These are phyloP conservation scores for Singerocomus inundabilis DNA, from an alignment of 1,284 basidiomycete species.

Conservation along the genomic window DNA sequence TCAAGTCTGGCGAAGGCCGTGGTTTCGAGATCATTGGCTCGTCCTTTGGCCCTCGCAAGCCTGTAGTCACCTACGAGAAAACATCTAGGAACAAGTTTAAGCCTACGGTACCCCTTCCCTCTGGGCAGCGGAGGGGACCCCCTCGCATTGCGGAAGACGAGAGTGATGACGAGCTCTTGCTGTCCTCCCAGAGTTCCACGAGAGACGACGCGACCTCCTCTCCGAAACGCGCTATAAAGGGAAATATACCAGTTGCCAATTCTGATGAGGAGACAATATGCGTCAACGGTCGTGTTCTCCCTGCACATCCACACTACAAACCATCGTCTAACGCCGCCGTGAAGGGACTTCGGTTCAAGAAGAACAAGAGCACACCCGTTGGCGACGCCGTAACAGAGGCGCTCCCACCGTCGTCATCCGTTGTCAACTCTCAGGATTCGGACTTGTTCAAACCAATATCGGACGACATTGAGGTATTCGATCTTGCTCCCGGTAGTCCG, in stretches of 20 bases:
- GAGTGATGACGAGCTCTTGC: slow-evolving; percentile 33
- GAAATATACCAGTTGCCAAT: not conserved
- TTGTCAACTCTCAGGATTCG: slow-evolving; percentile 26
- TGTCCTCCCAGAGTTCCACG: slow-evolving; percentile 29
- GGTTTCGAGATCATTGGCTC: slow-evolving; percentile 28
- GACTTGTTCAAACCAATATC: slow-evolving; percentile 18
- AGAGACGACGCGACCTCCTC: slow-evolving; percentile 10
- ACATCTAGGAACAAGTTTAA: slow-evolving; percentile 16
- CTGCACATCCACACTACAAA: slow-evolving; percentile 26
- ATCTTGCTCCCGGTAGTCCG: not conserved
- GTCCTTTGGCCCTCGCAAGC: slow-evolving; percentile 17
- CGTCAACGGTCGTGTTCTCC: slow-evolving; percentile 17
- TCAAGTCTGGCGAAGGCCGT: slow-evolving; percentile 32
- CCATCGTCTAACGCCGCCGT: slow-evolving; percentile 9
- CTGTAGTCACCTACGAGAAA: not conserved
- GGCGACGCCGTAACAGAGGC: slow-evolving; percentile 6
- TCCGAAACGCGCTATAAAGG: slow-evolving; percentile 13
- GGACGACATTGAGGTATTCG: slow-evolving; percentile 12
- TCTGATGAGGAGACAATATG: slow-evolving; percentile 4
- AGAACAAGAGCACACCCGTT: slow-evolving; percentile 17
- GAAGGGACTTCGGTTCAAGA: slow-evolving; percentile 39
- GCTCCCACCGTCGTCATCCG: slow-evolving; percentile 24
- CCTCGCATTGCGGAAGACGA: slow-evolving; percentile 7
- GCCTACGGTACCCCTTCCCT: not conserved
- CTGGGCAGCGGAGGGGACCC: not conserved